Conservation (phyloP, 352 stramenopile species). For the Globisporangium okanoganense region DNA sequence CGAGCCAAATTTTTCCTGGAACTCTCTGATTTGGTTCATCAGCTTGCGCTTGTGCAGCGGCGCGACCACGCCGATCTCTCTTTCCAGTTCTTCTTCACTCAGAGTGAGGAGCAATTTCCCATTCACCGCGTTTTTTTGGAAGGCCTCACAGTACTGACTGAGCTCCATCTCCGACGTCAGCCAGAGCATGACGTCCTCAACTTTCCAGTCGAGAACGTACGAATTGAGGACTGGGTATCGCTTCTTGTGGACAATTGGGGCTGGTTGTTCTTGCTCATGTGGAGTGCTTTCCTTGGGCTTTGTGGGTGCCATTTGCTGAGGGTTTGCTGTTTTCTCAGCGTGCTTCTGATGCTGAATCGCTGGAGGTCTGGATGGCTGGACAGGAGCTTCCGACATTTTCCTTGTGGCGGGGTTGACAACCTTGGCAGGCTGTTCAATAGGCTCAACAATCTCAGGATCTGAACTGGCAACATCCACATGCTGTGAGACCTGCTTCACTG, state of each 20-base stretch:
- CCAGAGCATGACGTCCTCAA: conserved; percentile 45
- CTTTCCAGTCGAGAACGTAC: conserved; percentile 43
- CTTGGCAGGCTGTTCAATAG: background rate
- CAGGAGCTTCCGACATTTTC: background rate
- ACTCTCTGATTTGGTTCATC: conserved; percentile 36
- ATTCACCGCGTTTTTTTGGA: conserved; percentile 39
- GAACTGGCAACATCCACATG: background rate
- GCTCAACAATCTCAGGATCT: background rate
- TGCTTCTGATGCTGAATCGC: background rate
- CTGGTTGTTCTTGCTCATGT: too few species aligned
- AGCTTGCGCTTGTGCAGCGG: conserved; percentile 45
- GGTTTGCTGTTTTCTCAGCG: background rate
- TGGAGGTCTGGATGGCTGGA: background rate
- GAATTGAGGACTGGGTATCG: conserved; percentile 4
- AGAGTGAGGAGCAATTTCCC: conserved; percentile 42
- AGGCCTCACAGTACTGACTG: conserved; percentile 29
- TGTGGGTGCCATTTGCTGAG: background rate
- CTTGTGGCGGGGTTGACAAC: background rate
- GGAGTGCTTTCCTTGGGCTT: background rate
- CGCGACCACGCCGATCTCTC: conserved; percentile 27
- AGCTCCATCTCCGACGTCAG: conserved; percentile 45
- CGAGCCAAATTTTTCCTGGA: conserved; percentile 30
- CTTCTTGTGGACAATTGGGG: background rate
- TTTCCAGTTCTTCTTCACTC: conserved; percentile 30
- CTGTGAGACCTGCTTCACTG: background rate